Percentiles rank a stretch among this genome's conserved stretches.
Evolutionary conservation across 2,329 filamentous ascomycete genomes (phyloP).

Genomic region (Aspergillus oerlinghausenensis): DNA sequence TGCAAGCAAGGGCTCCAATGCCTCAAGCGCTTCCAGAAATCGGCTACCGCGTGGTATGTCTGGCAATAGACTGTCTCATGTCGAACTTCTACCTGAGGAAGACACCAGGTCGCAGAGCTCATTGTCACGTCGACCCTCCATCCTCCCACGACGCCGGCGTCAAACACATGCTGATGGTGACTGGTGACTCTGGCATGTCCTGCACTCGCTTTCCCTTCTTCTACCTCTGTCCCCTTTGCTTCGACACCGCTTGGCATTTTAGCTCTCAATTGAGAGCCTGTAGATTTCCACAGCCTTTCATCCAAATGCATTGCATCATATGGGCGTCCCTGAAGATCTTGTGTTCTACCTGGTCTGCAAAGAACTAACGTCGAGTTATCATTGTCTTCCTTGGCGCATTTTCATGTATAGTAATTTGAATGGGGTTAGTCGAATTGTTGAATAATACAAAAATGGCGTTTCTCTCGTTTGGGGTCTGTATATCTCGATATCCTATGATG

Average conservation of each 20-base stretch:
- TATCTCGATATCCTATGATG: too few relatives aligned
- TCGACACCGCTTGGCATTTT: neutral
- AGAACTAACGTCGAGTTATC: neutral
- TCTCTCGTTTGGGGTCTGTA: neutral
- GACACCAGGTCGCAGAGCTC: slow-evolving; percentile 31
- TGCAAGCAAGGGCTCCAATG: slow-evolving; percentile 27
- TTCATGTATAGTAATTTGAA: neutral
- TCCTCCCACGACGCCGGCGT: slow-evolving; percentile 35
- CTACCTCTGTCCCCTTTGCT: slow-evolving; percentile 9
- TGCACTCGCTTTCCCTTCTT: slow-evolving; percentile 3
- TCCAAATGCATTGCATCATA: slow-evolving; percentile 20
- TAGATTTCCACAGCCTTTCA: neutral
- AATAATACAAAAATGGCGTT: neutral
- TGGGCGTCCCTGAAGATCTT: slow-evolving; percentile 18
- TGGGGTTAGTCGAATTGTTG: neutral
- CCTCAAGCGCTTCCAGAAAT: slow-evolving; percentile 30
- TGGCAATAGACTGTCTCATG: slow-evolving; percentile 32
- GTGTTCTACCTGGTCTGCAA: neutral
- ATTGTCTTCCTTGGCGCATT: slow-evolving; percentile 6
- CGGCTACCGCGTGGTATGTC: slow-evolving; percentile 36
- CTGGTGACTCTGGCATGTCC: slow-evolving; percentile 18
- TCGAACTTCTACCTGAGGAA: slow-evolving; percentile 35
- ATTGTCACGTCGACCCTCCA: slow-evolving; percentile 28
- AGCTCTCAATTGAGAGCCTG: neutral
- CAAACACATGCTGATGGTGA: slow-evolving; percentile 36